phyloP scores from a whole-genome alignment of 108 stramenopile species.

The Conticribra guillardii region DNA sequence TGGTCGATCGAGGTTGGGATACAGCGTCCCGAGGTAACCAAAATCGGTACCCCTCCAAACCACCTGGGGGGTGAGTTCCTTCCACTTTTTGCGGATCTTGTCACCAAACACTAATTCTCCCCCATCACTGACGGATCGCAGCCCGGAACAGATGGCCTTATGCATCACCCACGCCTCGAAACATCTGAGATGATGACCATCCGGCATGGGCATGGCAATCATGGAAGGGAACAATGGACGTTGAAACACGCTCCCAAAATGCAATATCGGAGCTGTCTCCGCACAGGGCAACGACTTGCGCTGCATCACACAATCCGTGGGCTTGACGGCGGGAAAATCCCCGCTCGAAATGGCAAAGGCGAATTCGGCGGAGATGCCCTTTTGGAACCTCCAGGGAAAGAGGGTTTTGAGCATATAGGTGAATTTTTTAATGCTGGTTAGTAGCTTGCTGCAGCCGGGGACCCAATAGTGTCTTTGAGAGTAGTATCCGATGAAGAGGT shows the following conservation, averaged over 20 bases:
- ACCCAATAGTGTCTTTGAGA: background rate
- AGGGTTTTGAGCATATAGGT: background rate
- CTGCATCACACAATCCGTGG: background rate
- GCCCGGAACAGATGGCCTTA: background rate
- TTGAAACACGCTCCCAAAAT: constrained; percentile 25
- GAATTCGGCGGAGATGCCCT: background rate
- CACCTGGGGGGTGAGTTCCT: constrained; percentile 27
- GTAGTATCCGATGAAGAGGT: background rate
- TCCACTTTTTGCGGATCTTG: constrained; percentile 12
- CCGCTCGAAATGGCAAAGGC: background rate
- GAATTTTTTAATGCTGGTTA: background rate
- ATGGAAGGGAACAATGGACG: constrained; percentile 18
- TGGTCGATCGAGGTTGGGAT: background rate
- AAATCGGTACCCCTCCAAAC: constrained; percentile 44
- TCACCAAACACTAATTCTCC: constrained; percentile 8
- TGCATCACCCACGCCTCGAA: constrained; percentile 12
- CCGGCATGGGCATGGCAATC: constrained; percentile 28
- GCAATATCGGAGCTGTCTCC: constrained; percentile 15
- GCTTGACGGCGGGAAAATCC: background rate
- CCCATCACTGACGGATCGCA: constrained; percentile 3
- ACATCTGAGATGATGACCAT: constrained; percentile 7
- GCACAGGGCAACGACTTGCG: background rate
- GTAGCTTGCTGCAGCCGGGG: background rate
- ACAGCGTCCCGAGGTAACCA: constrained; percentile 9
- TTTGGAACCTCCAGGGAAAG: background rate